phyloP scores from a whole-genome alignment of 768 basidiomycete species.

The Albatrellus ellisii region DNA sequence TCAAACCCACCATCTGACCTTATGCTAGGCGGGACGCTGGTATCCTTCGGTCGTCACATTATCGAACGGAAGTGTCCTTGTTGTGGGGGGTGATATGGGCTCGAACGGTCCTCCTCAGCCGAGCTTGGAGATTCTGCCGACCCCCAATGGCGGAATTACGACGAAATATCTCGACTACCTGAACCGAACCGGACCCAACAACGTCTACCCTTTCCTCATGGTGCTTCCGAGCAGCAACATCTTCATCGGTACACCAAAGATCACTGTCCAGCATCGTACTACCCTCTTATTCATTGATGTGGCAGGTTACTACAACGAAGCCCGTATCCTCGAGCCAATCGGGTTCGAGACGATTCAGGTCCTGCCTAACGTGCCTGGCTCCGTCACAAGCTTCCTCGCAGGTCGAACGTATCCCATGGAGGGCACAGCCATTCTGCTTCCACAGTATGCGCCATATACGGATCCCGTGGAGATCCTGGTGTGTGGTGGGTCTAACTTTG shows the following conservation, averaged over 20 bases:
- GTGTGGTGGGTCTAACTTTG: constrained; percentile 63
- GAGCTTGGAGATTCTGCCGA: constrained; percentile 60
- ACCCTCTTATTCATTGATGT: too few relatives aligned
- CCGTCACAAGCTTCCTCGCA: constrained; percentile 57
- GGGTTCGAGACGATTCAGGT: constrained; percentile 47
- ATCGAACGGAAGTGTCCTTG: constrained; percentile 60
- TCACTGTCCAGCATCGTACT: too few relatives aligned
- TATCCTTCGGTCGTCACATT: constrained; percentile 57
- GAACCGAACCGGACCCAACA: constrained; percentile 62
- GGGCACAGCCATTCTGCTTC: constrained; percentile 57
- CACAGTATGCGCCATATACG: constrained; percentile 61
- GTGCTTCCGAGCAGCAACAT: constrained; percentile 57
- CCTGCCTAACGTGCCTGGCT: constrained; percentile 63
- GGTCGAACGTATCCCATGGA: constrained; percentile 73
- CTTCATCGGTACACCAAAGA: constrained; percentile 48
- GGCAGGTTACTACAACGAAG: constrained; percentile 69
- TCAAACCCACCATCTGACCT: neutral
- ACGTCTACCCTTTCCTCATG: constrained; percentile 67
- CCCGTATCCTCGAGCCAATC: constrained; percentile 54
- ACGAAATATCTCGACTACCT: constrained; percentile 52
- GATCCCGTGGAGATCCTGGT: constrained; percentile 55
- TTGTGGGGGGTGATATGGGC: constrained; percentile 65
- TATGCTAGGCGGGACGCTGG: constrained; percentile 46
- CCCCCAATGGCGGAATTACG: constrained; percentile 49
- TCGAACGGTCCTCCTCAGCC: constrained; percentile 55